Base-by-base conservation (phyloP, 2,329 filamentous ascomycete species). In the Paraphaeosphaeria sporulosa region DNA sequence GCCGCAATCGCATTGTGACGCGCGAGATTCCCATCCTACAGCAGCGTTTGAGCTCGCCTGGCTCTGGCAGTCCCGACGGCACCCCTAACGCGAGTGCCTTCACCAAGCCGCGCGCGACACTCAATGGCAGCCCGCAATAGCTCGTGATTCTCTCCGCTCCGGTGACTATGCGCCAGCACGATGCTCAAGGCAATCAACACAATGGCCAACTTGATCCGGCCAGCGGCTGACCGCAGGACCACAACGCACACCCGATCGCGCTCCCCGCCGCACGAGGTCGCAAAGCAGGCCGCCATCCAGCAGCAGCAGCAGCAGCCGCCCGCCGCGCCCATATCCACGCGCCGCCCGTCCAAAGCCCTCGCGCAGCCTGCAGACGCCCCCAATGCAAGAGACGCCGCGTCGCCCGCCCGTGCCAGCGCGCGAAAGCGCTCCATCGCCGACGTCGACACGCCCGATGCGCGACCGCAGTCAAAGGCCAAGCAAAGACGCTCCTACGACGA, bases 401-500 rank as follows among this genome's bases (percentile, higher is more conserved):
- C 66, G 56, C 65, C 65, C 19, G 59, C 65, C 59, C 68, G 68
- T 67, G 60, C 61, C 57, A 63, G 51, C 66, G 69, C 69, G 58
- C 69, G 70, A 58, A 76, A 77, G 67, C 66, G 75, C 49, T 68
- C 73, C 58, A 69, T 70, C 58, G 63, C 70, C 46, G 67, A 64
- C 34, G 55, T 60, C 15, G 72, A 75, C 62, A 65, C 68, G 66
- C 61, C 65, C 51, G 66, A 71, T 59, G 63, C 72, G 55, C 70
- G 69, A 68, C 80, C 80, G 49, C 81, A 80, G 32, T 78, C 75
- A 64, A 79, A 77, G 61, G 69, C 81, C 66, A 77, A 76, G 56
- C 74, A 80, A 60, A 75, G 77, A 69, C 75, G 80, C 64, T 79
- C 80, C 55, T 76, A 81, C 69, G 79, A 77, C 57, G 72, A 74